A percentile compares a stretch with the other conserved stretches of the same genome.
Conservation (phyloP, 805 yeast genomes). For the Saccharomycopsis olivae region DNA sequence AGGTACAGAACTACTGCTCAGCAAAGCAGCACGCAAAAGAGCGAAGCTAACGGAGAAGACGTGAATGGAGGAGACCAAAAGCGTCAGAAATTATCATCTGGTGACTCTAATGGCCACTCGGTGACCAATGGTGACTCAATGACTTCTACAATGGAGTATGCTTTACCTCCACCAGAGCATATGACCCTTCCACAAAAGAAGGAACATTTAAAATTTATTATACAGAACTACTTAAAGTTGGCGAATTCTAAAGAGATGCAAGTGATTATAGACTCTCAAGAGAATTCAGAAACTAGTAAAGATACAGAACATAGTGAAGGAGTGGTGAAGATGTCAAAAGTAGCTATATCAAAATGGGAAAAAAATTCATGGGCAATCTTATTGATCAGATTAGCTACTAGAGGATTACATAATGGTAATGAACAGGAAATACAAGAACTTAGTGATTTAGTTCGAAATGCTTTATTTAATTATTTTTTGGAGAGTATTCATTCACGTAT, state of each 20-base stretch:
- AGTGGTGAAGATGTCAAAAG: conserved; percentile 22
- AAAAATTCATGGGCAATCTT: conserved; percentile 69
- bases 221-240: conserved; percentile 46
- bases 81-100: neutral
- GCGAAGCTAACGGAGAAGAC: neutral
- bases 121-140: neutral
- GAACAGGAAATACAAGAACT: conserved; percentile 29
- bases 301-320: conserved; percentile 18
- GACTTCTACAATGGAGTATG: conserved; percentile 29
- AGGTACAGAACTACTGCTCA: conserved; percentile 32
- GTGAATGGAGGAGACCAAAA: conserved; percentile 3
- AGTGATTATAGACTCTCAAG: conserved; percentile 16
- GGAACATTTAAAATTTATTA: conserved; percentile 43
- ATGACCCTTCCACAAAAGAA: conserved; percentile 45
- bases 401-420: conserved; percentile 45
- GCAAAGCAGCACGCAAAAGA: neutral
- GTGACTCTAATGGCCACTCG: neutral
- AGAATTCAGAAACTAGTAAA: conserved; percentile 17
- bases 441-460: conserved; percentile 54
- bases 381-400: conserved; percentile 65
- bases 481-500: conserved; percentile 62
- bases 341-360: conserved; percentile 41
- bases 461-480: conserved; percentile 63
- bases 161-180: conserved; percentile 47
- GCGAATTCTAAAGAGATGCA: conserved; percentile 25